Evolutionary conservation across 352 stramenopile species (phyloP).

Genomic region (Globisporangium abappressorium): DNA sequence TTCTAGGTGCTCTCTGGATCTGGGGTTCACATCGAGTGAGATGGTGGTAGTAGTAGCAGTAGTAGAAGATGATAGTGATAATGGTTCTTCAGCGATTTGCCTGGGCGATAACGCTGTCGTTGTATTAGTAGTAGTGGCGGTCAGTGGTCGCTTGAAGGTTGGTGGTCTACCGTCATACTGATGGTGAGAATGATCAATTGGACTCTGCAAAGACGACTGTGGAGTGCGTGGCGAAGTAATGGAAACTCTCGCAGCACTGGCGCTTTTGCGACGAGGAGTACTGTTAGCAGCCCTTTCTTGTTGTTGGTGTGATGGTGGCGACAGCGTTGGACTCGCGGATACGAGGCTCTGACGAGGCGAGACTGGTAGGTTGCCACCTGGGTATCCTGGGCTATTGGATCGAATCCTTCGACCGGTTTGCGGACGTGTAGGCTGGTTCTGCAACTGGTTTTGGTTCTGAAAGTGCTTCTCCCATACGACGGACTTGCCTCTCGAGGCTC

Average conservation of each 20-base stretch:
- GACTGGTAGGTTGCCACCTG: neutral
- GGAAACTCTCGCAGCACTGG: slow-evolving; percentile 1
- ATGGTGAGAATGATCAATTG: neutral
- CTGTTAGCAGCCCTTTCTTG: neutral
- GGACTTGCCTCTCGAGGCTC: slow-evolving; percentile 26
- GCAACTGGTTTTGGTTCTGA: slow-evolving; percentile 23
- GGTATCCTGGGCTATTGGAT: neutral
- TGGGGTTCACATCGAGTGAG: slow-evolving; percentile 25
- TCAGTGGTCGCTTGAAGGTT: slow-evolving; percentile 8
- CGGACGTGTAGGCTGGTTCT: slow-evolving; percentile 12
- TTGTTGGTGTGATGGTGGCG: neutral
- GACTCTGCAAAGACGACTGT: neutral
- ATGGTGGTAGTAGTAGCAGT: neutral
- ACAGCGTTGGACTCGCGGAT: neutral
- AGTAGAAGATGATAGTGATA: neutral
- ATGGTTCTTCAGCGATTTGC: neutral
- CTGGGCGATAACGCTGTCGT: neutral
- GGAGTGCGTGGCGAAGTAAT: neutral
- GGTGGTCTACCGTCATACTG: neutral
- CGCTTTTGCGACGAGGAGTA: slow-evolving; percentile 26
- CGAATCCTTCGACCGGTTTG: slow-evolving; percentile 9
- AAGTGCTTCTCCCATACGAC: slow-evolving; percentile 34
- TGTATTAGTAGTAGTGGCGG: neutral
- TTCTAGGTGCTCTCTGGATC: slow-evolving; percentile 55
- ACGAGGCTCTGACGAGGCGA: slow-evolving; percentile 9